Percentiles rank a stretch among this genome's conserved stretches.
Evolutionary conservation across 345 rosid species (phyloP).

Genomic region (Arabidopsis arenosa): DNA sequence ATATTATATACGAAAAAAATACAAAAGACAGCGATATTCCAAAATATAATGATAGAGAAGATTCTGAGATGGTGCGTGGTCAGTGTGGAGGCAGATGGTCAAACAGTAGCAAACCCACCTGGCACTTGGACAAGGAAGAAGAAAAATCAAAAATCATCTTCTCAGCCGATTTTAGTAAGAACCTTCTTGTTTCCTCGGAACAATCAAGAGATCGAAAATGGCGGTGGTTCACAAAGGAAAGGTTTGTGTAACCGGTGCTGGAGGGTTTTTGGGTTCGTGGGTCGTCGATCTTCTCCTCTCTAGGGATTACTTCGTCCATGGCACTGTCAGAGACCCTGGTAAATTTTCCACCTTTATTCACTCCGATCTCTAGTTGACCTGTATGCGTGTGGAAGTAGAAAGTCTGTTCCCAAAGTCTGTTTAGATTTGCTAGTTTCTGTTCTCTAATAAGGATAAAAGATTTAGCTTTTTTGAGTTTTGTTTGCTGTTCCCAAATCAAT

Average conservation of each 20-base stretch:
- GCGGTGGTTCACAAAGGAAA: constrained; percentile 42
- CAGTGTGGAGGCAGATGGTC: constrained; percentile 2
- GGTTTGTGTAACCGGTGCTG: constrained; percentile 79
- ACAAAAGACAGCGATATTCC: no score
- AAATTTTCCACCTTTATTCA: not conserved
- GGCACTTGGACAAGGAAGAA: not conserved
- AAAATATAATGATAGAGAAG: no score
- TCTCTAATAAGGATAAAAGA: not conserved
- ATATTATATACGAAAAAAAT: no score
- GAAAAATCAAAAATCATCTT: not conserved
- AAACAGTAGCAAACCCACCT: not conserved
- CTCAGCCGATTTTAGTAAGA: not conserved
- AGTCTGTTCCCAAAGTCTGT: not conserved
- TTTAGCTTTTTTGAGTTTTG: not conserved
- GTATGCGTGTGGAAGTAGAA: not conserved
- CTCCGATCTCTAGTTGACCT: not conserved
- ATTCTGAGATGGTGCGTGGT: not conserved
- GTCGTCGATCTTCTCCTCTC: constrained; percentile 67
- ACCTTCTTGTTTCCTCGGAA: not conserved
- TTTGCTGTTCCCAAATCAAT: not conserved
- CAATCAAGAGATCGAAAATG: constrained; percentile 37
- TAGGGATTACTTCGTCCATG: constrained; percentile 59
- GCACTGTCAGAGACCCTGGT: constrained; percentile 69
- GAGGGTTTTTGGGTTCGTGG: constrained; percentile 74
- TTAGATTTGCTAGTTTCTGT: not conserved